These are phyloP conservation scores for Zygoascus sp. DNA, from an alignment of 1,139 yeast genomes.

Conservation along the genomic window DNA sequence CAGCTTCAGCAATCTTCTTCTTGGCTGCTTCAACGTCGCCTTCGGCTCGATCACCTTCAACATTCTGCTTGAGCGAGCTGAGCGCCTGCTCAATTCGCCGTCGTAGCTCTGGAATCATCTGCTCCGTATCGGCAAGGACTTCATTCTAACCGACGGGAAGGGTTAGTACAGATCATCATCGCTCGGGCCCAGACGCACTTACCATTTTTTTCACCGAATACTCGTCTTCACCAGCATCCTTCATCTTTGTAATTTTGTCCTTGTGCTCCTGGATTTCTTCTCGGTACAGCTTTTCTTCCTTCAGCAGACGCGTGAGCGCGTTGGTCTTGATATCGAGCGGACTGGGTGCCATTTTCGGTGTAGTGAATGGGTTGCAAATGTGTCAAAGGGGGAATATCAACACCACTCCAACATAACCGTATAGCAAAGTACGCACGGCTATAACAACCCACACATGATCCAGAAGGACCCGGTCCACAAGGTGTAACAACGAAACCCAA, in stretches of 20 bases:
- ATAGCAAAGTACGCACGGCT: too few relatives aligned
- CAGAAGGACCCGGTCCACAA: too few relatives aligned
- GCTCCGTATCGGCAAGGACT: slow-evolving; percentile 63
- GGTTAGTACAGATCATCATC: too few relatives aligned
- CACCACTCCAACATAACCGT: too few relatives aligned
- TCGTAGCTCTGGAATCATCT: slow-evolving; percentile 61
- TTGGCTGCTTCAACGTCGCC: slow-evolving; percentile 42
- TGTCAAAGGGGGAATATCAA: neutral
- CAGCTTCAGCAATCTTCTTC: slow-evolving; percentile 32
- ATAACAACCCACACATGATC: too few relatives aligned
- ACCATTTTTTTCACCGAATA: slow-evolving; percentile 66
- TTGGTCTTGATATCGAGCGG: slow-evolving; percentile 69
- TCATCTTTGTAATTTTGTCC: slow-evolving; percentile 40
- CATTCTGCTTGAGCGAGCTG: slow-evolving; percentile 42
- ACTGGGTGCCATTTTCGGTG: slow-evolving; percentile 73
- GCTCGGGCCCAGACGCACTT: too few relatives aligned
- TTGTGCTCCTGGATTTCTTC: slow-evolving; percentile 63
- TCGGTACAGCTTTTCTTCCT: slow-evolving; percentile 63
- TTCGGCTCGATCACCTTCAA: slow-evolving; percentile 43
- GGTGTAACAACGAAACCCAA: too few relatives aligned
- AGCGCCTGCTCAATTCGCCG: slow-evolving; percentile 50
- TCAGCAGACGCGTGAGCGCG: slow-evolving; percentile 68
- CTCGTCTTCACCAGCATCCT: slow-evolving; percentile 48
- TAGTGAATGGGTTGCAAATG: neutral
- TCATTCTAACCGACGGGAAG: slow-evolving; percentile 44